Evolutionary conservation across 192 early-diverging fungal species (phyloP), one percentile per base, ranked within the genome.

Genomic region (Coemansia sp.): DNA sequence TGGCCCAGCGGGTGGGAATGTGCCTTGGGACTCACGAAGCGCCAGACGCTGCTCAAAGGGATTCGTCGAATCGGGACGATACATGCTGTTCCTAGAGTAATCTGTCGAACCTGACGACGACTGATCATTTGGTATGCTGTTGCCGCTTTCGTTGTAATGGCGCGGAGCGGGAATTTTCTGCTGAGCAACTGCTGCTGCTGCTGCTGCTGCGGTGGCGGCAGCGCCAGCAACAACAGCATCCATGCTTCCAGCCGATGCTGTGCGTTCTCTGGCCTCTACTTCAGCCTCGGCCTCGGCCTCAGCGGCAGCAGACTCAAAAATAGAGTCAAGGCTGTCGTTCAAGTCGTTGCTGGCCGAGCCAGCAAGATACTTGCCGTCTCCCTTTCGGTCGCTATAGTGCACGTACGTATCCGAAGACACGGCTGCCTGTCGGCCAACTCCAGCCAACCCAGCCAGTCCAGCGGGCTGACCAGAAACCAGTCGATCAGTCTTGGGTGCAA

Each of bases 21-120:
- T 66, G 43, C 78, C 67, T 61, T 81, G 78, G 9, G 78, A 72
- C 60, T 75, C 78, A 55, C 78, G 78, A 56, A 75, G 21, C 0
- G 78, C 78, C 78, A 75, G 71, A 21, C 78, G 73, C 64, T 81
- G 78, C 60, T 81, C 78, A 36, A 81, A 81, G 11, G 78, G 78
- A 42, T 81, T 81, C 7, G 78, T 81, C 61, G 78, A 81, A 62
- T 75, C 73, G 9, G 73, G 46, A 18, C 78, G 69, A 45, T 75
- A 75, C 60, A 67, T 58, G 66, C 72, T 80, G 18, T 62, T 58
- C 9, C 72, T 55, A 16, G 71, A 59, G 45, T 69, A 59, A 21
- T 69, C 65, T 31, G 66, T 43, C 21, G 63, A 65, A 26, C 62
- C 73, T 31, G 75, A 65, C 21, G 45, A 26, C 0, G 59, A 43